Evolutionary conservation across 495 filamentous ascomycete genomes (phyloP), one percentile per base, ranked within the genome.

Genomic region (Articulospora tetracladia): DNA sequence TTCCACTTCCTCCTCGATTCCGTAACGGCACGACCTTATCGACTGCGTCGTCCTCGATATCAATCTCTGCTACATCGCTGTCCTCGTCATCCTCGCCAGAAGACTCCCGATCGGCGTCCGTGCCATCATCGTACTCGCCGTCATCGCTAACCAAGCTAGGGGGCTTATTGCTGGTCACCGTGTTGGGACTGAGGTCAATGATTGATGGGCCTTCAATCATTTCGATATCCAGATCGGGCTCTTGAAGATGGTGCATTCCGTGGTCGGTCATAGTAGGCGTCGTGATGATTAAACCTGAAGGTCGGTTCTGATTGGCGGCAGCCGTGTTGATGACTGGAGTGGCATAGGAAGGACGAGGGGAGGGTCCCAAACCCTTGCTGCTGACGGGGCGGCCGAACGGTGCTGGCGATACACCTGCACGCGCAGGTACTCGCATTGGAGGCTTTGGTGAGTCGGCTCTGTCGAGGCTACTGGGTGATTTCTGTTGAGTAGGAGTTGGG

Each of bases 81-180:
- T 73, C 74, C n/a, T 78, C 71, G 6, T 79, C 77, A 19, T 74
- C 65, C 7, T 77, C 76, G 6, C 70, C 78, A 13, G 75, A 77
- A 26, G 76, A 74, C 1, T 77, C 77, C 19, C 75, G 77, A 30
- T 82, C 79, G 0, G 77, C 80, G 7, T 76, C 77, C 10, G 73
- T 79, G 52, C 78, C 81, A 53, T 86, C 83, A 59, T 85, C 86
- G 65, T 92, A 89, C 65, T 89, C 86, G 55, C 85, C 88, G 68
- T 93, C 88, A 70, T 97, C 92, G 73, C 89, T 93, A 62, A 96
- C 90, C 55, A 97, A 76, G 44, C 90, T 93, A 13, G 92, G 92
- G 12, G 89, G 88, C 53, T 81, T 81, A 70, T 93, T 92, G 66
- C 89, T 90, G 32, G 90, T 83, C 28, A 87, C 75, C 6, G 91